Percentiles rank a stretch among this genome's conserved stretches.
Evolutionary conservation across 1,284 basidiomycete genomes (phyloP).

Genomic region (Anthracocystis setariae): DNA sequence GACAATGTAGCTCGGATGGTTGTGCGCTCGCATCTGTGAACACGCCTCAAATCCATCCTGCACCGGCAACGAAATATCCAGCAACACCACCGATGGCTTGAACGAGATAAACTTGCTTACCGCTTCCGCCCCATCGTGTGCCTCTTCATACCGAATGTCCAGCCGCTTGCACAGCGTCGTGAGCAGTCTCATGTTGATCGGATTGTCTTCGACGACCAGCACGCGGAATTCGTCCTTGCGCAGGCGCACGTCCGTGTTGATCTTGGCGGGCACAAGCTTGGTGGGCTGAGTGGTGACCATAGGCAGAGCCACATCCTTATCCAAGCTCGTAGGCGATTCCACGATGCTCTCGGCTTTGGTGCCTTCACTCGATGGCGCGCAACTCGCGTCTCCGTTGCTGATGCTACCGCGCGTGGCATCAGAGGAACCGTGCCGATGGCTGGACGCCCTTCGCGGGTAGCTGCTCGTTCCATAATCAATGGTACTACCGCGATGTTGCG

Average conservation of each 20-base stretch:
- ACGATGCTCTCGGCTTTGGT: conserved; percentile 6
- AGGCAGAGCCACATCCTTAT: background rate
- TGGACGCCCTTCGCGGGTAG: conserved; percentile 8
- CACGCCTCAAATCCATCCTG: conserved; percentile 58
- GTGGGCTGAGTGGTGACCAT: background rate
- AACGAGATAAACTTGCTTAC: conserved; percentile 48
- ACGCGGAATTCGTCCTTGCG: conserved; percentile 45
- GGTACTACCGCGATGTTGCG: conserved; percentile 17
- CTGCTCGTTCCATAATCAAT: conserved; percentile 11
- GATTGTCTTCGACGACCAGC: conserved; percentile 61
- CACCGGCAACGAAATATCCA: conserved; percentile 59
- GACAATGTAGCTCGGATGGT: conserved; percentile 43
- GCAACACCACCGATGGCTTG: conserved; percentile 51
- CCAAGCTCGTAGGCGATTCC: background rate
- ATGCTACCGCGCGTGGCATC: conserved; percentile 1
- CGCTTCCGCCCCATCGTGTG: conserved; percentile 55
- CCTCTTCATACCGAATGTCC: conserved; percentile 46
- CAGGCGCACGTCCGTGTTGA: conserved; percentile 7
- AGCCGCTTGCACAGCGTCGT: conserved; percentile 47
- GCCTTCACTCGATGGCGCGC: background rate
- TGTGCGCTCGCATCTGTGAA: conserved; percentile 50
- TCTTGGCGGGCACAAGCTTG: conserved; percentile 8
- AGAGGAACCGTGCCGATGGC: conserved; percentile 5
- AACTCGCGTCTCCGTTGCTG: background rate
- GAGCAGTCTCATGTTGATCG: conserved; percentile 57